Base-by-base conservation (phyloP, 208 protist species). In the Leishmania martiniquensis region DNA sequence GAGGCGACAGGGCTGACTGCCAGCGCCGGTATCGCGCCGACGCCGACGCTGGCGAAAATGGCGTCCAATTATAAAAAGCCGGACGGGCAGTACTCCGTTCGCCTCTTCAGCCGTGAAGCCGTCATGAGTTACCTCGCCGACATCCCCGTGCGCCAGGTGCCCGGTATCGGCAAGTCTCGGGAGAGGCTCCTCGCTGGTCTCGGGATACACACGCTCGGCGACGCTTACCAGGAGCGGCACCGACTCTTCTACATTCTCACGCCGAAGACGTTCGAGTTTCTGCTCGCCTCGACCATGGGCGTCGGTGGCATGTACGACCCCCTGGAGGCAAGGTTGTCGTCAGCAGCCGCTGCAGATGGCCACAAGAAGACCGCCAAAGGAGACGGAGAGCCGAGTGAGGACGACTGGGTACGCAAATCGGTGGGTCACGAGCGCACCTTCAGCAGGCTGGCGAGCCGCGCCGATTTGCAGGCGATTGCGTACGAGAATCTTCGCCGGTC, bases 31-130 rank as follows among this genome's bases (percentile, higher is more conserved):
- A 95, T 98, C 51, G 93, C 84, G 4, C 85, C 92, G 9, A 97
- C 94, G 9, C 60, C 81, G 17, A 89, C 90, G 42, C 81, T 98
- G 51, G 85, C 94, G 22, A 98, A 98, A 86, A 97, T 98, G 32
- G 90, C 85, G 39, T 88, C 90, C 13, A 98, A 99, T 72, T 85
- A 90, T 73, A 93, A 98, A 63, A 99, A 99, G 81, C 97, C 97
- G 13, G 93, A 99, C 74, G 97, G 96, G 20, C 96, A 98, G 84
- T 91, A 90, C 63, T 57, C 85, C 1, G 77, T 94, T 22, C 70
- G 69, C 6, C 84, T 95, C 34, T 83, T 77, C 75, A 87, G 82
- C 22, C 80, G 85, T 4, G 76, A 93, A 72, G 84, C 86, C 9
- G 84, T 97, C 20, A 84, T 96, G 65, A 57, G 44, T 0, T 95